Percentiles rank a stretch among this genome's conserved stretches.
These are phyloP conservation scores for Xerocomellus chrysenteron DNA, from an alignment of 768 basidiomycete species.

Conservation along the genomic window DNA sequence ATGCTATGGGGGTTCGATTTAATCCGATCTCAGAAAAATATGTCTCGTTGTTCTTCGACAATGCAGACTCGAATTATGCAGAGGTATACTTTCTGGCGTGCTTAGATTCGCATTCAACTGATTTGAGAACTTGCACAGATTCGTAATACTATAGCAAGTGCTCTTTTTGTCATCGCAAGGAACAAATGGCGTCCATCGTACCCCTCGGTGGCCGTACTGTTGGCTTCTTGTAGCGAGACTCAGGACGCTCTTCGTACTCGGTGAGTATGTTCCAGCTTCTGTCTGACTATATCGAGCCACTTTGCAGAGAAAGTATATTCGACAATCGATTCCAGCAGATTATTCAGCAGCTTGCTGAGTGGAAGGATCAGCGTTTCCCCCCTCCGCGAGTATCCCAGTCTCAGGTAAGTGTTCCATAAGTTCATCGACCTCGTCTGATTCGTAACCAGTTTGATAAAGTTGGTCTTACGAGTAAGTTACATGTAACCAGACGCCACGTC, in stretches of 20 bases:
- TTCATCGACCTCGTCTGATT: constrained; percentile 10
- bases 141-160: constrained; percentile 65
- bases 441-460: constrained; percentile 78
- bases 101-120: not conserved
- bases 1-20: constrained; percentile 65
- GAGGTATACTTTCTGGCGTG: constrained; percentile 50
- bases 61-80: constrained; percentile 79
- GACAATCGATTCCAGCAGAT: constrained; percentile 57
- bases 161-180: constrained; percentile 54
- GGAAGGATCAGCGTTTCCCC: constrained; percentile 75
- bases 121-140: constrained; percentile 44
- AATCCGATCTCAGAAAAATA: constrained; percentile 66
- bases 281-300: not conserved
- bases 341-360: constrained; percentile 56
- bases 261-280: constrained; percentile 32
- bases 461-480: constrained; percentile 67
- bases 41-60: constrained; percentile 66
- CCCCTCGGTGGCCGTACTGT: constrained; percentile 50
- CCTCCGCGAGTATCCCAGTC: constrained; percentile 88
- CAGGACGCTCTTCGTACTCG: constrained; percentile 63
- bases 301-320: constrained; percentile 52
- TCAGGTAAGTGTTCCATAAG: constrained; percentile 40
- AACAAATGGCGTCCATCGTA: constrained; percentile 72
- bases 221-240: constrained; percentile 50
- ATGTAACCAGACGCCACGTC: not conserved